Percentiles rank a stretch among this genome's conserved stretches.
Conservation (phyloP, 1,139 yeast species). For the Yamadazyma diddensiae region DNA sequence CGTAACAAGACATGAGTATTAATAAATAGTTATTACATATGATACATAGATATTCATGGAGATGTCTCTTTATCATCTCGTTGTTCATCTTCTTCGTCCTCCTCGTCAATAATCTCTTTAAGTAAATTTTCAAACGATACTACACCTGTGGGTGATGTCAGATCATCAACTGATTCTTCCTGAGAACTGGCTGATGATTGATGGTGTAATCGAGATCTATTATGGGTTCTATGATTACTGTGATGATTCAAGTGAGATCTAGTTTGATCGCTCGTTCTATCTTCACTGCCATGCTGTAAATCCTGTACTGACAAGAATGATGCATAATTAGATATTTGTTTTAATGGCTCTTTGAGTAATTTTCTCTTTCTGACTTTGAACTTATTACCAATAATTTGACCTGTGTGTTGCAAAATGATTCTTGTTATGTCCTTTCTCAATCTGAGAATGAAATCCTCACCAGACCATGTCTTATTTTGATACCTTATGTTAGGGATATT, state of each 20-base stretch:
- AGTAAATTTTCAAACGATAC: conserved; percentile 14
- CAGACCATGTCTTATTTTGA: conserved; percentile 72
- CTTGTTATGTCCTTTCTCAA: conserved; percentile 67
- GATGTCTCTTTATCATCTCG: conserved; percentile 4
- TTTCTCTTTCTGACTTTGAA: conserved; percentile 42
- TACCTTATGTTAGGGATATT: conserved; percentile 66
- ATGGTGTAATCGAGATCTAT: neutral
- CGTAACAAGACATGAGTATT: neutral
- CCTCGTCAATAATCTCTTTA: conserved; percentile 18
- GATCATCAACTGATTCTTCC: conserved; percentile 1
- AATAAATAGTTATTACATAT: conserved; percentile 1
- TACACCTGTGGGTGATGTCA: neutral
- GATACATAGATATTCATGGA: neutral
- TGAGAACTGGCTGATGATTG: neutral
- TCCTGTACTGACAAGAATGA: conserved; percentile 39
- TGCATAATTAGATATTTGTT: conserved; percentile 42
- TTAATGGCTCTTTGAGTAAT: conserved; percentile 34
- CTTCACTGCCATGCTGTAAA: conserved; percentile 23
- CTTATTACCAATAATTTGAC: conserved; percentile 77
- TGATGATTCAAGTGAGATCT: neutral
- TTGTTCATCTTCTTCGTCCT: conserved; percentile 12
- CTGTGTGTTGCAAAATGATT: conserved; percentile 70
- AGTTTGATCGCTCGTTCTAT: conserved; percentile 16
- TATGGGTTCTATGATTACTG: neutral
- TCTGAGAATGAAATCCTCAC: conserved; percentile 64